Evolutionary conservation across 2,329 filamentous ascomycete genomes (phyloP).

Genomic region (Aspergillus sp.): DNA sequence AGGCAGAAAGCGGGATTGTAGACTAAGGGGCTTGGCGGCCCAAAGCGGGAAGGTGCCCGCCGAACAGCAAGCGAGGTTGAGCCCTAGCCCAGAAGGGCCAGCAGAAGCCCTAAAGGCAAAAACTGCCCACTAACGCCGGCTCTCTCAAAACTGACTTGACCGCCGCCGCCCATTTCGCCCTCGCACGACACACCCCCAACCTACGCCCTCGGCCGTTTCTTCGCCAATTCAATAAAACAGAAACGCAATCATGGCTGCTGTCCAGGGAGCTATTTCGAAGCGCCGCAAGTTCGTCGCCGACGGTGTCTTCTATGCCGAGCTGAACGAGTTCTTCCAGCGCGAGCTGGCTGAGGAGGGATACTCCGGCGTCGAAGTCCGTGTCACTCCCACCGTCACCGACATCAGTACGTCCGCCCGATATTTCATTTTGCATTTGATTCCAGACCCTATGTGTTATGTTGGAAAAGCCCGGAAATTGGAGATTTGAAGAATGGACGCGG

Average conservation of each 20-base stretch:
- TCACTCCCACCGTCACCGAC: conserved; percentile 99
- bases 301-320: conserved; percentile 99
- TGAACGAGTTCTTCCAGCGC: conserved; percentile 99
- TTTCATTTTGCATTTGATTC: conserved; percentile 20
- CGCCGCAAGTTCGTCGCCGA: conserved; percentile 80
- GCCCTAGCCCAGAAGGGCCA: conserved; percentile 41
- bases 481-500: conserved; percentile 12
- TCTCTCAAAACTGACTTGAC: conserved; percentile 36
- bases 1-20: conserved; percentile 8
- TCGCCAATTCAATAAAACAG: conserved; percentile 38
- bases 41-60: conserved; percentile 25
- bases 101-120: conserved; percentile 34
- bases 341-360: conserved; percentile 99
- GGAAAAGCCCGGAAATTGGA: conserved; percentile 14
- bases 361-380: conserved; percentile 99
- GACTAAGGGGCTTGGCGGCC: conserved; percentile 17
- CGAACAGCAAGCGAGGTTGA: conserved; percentile 41
- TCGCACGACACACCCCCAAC: conserved; percentile 32
- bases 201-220: conserved; percentile 36
- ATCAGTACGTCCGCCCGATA: conserved; percentile 65
- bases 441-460: background rate
- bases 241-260: conserved; percentile 52
- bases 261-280: conserved; percentile 56
- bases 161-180: conserved; percentile 30
- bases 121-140: conserved; percentile 44